Base-by-base conservation (phyloP, 2,329 filamentous ascomycete genomes). In the Claviceps humidiphila region DNA sequence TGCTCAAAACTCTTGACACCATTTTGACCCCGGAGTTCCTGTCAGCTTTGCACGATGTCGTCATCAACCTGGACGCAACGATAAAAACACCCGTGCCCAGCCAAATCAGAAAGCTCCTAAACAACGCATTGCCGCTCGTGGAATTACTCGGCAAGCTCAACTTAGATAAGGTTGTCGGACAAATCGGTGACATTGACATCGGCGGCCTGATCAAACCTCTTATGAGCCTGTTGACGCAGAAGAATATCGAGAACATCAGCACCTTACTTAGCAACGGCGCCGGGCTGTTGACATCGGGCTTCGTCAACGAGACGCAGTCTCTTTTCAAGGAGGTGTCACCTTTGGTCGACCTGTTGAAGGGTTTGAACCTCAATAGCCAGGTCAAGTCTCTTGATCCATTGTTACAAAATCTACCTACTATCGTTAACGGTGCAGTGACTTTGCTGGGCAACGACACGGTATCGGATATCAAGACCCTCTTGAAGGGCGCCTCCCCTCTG, bases 11-110 rank as follows among this genome's bases (percentile, higher is more conserved):
- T 6, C 16, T 51, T 11, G 42, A 52, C 22, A 20, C 24, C 4
- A 58, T 73, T 0, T 55, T 71, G 2, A 69, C 58, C 16, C 56
- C 63, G 1, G 66, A 73, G 46, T 73, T 73, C 51, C 57, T 73
- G 16, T 54, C 70, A 11, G 67, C 63, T 1, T 50, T 72, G 3
- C 68, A 70, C 49, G 69, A 72, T 61, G 65, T 67, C 22, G 66
- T 73, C 58, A 57, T 70, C 30, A 68, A 70, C 54, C 65, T 74
- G 7, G 63, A 64, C 7, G 57, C 59, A 6, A 68, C 68, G 0
- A 58, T 73, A n/a, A 55, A 60, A 41, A 68, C 69, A 1, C 71
- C 71, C 2, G 64, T 62, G 4, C 64, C 68, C 14, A 57, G 57
- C 37, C 53, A 67, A 55, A 58, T 63, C 58, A 50, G 63, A 53